Evolutionary conservation across 164 flowering plant species (phyloP).

Genomic region (Houttuynia cordata): DNA sequence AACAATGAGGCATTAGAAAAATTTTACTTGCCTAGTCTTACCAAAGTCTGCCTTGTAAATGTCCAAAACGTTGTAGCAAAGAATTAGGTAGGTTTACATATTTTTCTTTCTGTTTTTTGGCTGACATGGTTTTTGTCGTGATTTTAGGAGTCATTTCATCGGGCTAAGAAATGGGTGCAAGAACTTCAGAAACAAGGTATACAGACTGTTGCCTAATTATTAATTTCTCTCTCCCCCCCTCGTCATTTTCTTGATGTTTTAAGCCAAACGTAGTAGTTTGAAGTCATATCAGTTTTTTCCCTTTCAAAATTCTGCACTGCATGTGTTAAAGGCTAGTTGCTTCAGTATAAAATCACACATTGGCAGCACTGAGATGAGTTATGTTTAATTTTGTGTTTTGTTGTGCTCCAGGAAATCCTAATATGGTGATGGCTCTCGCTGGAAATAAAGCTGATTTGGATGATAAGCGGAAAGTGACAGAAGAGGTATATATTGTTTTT

Average conservation of each 20-base stretch:
- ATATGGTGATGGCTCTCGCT: slow-evolving; percentile 56
- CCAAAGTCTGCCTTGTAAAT: too few relatives aligned
- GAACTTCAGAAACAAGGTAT: slow-evolving; percentile 57
- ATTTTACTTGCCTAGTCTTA: too few relatives aligned
- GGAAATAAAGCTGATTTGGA: slow-evolving; percentile 59
- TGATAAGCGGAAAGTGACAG: slow-evolving; percentile 35
- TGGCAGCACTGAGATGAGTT: background rate
- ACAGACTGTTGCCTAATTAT: background rate
- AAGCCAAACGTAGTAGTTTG: too few relatives aligned
- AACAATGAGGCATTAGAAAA: too few relatives aligned
- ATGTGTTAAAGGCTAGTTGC: background rate
- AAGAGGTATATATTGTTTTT: slow-evolving; percentile 29
- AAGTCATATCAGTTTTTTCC: too few relatives aligned
- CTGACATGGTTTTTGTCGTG: background rate
- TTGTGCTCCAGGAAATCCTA: slow-evolving; percentile 26
- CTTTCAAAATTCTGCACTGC: background rate
- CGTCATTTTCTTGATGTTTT: too few relatives aligned
- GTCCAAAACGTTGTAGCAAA: too few relatives aligned
- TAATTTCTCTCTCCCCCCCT: background rate
- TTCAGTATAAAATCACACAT: background rate
- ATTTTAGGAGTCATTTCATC: slow-evolving; percentile 31
- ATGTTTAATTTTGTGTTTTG: background rate
- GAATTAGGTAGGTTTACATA: too few relatives aligned
- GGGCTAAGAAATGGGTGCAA: slow-evolving; percentile 60
- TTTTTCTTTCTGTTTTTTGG: too few relatives aligned